Evolutionary conservation across 1,284 basidiomycete species (phyloP), one percentile per base, ranked within the genome.

Genomic region (Malassezia sympodialis): DNA sequence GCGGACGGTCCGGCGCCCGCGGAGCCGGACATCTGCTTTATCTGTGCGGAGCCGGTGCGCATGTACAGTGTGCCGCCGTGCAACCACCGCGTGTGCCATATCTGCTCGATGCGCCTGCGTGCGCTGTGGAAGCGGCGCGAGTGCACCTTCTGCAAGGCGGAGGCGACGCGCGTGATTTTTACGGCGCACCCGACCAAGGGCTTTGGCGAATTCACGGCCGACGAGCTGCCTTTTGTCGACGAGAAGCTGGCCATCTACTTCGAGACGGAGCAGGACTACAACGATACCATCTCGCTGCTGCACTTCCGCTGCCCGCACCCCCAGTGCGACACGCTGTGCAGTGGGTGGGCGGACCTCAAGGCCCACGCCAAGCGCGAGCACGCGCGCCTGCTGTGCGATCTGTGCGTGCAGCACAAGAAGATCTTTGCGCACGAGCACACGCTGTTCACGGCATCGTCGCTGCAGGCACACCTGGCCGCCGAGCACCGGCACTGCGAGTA

Each of bases 81-180:
- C 77, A 89, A 90, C 71, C 93, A 98, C 75, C 79, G 86, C 39
- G 90, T 87, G 7, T 93, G 89, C 77, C 88, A 91, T 77, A 84
- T 94, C 53, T 98, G 93, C 71, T 85, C 88, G 1, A 77, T 96
- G 46, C 82, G 93, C n/a, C 77, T 98, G 24, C 79, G 90, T 27
- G 90, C 89, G 1, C 79, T 98, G 54, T 98, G 96, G 80, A 96
- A 96, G 59, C 72, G 72, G 57, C 59, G 57, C 52, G 88, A 93
- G 14, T 98, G 93, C 75, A 90, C 91, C 2, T 94, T 94, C 75
- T 98, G 94, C 81, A 98, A 96, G 86, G 84, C 85, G 66, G 81
- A 85, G 4, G 86, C 90, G 76, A 80, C 82, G 1, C 81, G 82
- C 1, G 81, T 94, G 24, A 83, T 93, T 58, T 94, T 93, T 75